Conservation (phyloP, 208 protist genomes). For the Trypanosoma vivax region DNA sequence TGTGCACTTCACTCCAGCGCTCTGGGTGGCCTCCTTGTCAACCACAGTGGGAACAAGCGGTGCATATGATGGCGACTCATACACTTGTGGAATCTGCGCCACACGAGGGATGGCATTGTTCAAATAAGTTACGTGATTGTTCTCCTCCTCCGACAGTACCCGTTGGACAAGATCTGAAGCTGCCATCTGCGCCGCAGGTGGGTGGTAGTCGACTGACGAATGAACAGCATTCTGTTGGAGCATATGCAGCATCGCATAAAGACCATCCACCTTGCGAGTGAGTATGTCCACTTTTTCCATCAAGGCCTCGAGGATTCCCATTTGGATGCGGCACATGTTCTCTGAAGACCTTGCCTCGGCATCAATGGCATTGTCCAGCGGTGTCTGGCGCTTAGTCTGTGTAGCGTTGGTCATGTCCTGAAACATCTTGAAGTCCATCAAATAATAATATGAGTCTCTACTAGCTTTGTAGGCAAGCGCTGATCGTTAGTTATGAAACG, state of each 20-base stretch:
- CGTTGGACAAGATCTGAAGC: neutral
- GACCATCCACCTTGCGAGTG: conserved; percentile 13
- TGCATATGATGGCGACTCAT: neutral
- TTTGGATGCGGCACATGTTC: neutral
- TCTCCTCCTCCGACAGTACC: neutral
- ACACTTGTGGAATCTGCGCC: neutral
- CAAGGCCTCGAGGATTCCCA: conserved; percentile 4
- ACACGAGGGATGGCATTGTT: neutral
- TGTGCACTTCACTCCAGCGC: too few relatives aligned
- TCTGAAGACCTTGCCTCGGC: neutral
- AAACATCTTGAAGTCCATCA: too few relatives aligned
- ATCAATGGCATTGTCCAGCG: neutral
- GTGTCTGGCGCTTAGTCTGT: conserved; percentile 5
- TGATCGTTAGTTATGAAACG: too few relatives aligned
- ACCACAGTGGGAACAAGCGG: neutral
- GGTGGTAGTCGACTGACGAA: neutral
- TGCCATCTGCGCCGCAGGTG: neutral
- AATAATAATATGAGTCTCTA: too few relatives aligned
- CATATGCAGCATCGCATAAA: conserved; percentile 11
- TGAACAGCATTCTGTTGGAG: neutral
- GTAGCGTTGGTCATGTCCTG: conserved; percentile 16
- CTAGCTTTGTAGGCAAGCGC: too few relatives aligned
- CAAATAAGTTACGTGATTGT: neutral
- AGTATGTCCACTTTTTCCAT: conserved; percentile 12
- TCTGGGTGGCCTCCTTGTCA: too few relatives aligned